Base-by-base conservation (phyloP, 805 yeast genomes). In the Saturnispora kantuleensis region DNA sequence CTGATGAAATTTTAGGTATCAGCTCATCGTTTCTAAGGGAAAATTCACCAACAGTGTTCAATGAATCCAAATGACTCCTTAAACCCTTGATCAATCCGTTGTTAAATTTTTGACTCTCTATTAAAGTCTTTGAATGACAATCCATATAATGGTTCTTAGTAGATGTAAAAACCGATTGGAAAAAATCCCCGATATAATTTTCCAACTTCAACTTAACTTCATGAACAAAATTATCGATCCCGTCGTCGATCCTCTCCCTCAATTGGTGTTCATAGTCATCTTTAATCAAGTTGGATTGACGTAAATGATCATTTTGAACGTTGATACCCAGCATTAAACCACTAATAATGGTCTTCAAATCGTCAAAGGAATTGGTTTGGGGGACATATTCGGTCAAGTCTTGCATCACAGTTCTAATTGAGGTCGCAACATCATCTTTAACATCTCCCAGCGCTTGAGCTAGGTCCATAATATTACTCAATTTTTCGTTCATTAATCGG, bases 91-190 rank as follows among this genome's bases (percentile, higher is more conserved):
- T 29, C 6, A 42, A 11, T 4, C 32, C 41, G 16, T 37, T 42
- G 16, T 36, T 42, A 11, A 42, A 36, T 10, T 42, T 26, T 32
- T 42, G 45, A 26, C 35, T 35, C 12, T 42, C 32, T 4, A 42
- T 36, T 15, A 18, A 35, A 21, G 45, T 31, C 26, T 42, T 35
- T 10, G 36, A 31, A 18, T 31, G 28, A 13, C 29, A 21, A 12
- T 42, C 37, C 28, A 17, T 15, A 37, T 42, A 42, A 31, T 12
- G 32, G 9, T 31, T 36, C 26, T 37, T 31, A 7, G 45, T 42
- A 10, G 41, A 42, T n/a, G 31, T 38, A 12, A 35, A 31, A 3
- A 37, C 32, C n/a, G 31, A 30, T 10, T 35, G 16, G 15, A 42
- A 37, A 13, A 31, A 7, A 13, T 18, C 36, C 16, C 33, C 11